Percentiles rank a stretch among this genome's conserved stretches.
phyloP scores from a whole-genome alignment of 371 early-diverging fungal genomes.

The Blakeslea trispora region DNA sequence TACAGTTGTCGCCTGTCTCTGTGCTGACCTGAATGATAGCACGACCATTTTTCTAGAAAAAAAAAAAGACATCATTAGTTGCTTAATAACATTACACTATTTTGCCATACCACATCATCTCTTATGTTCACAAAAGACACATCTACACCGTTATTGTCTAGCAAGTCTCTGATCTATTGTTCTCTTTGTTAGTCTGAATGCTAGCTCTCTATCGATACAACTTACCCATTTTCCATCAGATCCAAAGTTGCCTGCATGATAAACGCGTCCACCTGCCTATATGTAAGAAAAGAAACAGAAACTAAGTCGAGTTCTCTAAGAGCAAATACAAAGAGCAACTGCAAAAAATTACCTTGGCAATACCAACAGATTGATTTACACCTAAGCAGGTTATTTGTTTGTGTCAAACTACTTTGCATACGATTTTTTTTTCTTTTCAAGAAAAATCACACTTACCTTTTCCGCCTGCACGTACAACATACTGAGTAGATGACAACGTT shows the following conservation, averaged over 20 bases:
- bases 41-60: constrained; percentile 68
- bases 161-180: constrained; percentile 34
- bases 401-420: no score
- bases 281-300: background rate
- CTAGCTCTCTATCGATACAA: constrained; percentile 13
- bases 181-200: background rate
- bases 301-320: no score
- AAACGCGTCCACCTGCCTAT: constrained; percentile 69
- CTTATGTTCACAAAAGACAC: constrained; percentile 32
- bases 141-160: constrained; percentile 45
- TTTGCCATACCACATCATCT: constrained; percentile 32
- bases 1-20: constrained; percentile 79
- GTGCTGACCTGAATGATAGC: constrained; percentile 86
- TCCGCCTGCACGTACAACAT: constrained; percentile 79
- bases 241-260: constrained; percentile 85
- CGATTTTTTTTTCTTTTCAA: background rate
- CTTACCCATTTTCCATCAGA: constrained; percentile 82
- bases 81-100: background rate
- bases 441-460: constrained; percentile 58
- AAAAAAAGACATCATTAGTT: background rate
- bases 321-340: no score
- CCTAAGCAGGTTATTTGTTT: constrained; percentile 35
- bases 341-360: constrained; percentile 58
- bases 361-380: constrained; percentile 84
- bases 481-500: constrained; percentile 69